These are phyloP conservation scores for Chalciporus chontae DNA, from an alignment of 768 basidiomycete genomes.

Conservation along the genomic window DNA sequence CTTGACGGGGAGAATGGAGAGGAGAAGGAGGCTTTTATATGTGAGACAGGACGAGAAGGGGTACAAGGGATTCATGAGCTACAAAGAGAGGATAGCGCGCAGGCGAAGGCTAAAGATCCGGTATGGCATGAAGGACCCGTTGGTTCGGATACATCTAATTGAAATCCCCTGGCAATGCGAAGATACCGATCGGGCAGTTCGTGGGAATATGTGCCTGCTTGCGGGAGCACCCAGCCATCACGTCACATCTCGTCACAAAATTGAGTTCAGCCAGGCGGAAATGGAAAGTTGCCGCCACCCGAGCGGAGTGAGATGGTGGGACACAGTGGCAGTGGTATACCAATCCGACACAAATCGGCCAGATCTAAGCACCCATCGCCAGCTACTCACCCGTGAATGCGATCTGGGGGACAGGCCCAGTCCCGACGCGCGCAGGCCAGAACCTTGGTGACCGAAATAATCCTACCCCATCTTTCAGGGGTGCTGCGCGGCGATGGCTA, in stretches of 20 bases:
- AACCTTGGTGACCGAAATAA: conserved; percentile 5
- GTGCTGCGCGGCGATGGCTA: not conserved
- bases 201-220: conserved; percentile 17
- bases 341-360: conserved; percentile 8
- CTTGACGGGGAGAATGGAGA: conserved; percentile 6
- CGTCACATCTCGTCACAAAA: conserved; percentile 17
- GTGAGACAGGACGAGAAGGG: conserved; percentile 25
- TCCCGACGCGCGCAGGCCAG: conserved; percentile 15
- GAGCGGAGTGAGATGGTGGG: conserved; percentile 39
- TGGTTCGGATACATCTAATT: conserved; percentile 27
- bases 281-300: conserved; percentile 48
- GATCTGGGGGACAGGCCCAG: conserved; percentile 11
- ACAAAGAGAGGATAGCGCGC: conserved; percentile 14
- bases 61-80: conserved; percentile 13
- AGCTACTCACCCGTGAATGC: not conserved
- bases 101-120: conserved; percentile 48
- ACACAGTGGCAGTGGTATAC: not conserved
- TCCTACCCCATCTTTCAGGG: conserved; percentile 7
- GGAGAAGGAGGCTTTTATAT: conserved; percentile 34
- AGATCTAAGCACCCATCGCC: conserved; percentile 24
- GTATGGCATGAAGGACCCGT: conserved; percentile 24
- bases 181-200: conserved; percentile 28
- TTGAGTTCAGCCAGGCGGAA: conserved; percentile 31
- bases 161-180: conserved; percentile 29
- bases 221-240: conserved; percentile 3